Percentiles rank a stretch among this genome's conserved stretches.
phyloP scores from a whole-genome alignment of 805 yeast genomes.

The Cyberlindnera amylophila region DNA sequence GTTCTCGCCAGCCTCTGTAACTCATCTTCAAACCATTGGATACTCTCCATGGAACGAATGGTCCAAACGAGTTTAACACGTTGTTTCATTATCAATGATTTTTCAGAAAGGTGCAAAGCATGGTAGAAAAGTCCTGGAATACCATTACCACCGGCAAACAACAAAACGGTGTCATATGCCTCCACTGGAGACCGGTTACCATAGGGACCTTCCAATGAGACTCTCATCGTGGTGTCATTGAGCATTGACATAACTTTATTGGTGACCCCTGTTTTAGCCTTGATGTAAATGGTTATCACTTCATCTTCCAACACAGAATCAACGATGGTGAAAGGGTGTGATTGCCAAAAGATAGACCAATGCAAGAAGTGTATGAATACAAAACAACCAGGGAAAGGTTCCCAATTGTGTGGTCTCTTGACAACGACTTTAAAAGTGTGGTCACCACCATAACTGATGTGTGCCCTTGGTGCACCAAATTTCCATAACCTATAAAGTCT shows the following conservation, averaged over 20 bases:
- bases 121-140: conserved; percentile 47
- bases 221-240: conserved; percentile 25
- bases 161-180: conserved; percentile 35
- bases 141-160: conserved; percentile 51
- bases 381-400: conserved; percentile 49
- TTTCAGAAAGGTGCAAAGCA: conserved; percentile 28
- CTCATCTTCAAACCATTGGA: conserved; percentile 43
- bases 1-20: conserved; percentile 34
- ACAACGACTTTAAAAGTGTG: conserved; percentile 43
- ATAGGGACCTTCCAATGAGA: conserved; percentile 62
- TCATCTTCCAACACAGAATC: conserved; percentile 36
- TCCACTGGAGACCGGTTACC: conserved; percentile 41
- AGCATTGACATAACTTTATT: conserved; percentile 7
- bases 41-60: conserved; percentile 46
- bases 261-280: conserved; percentile 55
- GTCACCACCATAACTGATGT: conserved; percentile 29
- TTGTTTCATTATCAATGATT: conserved; percentile 24
- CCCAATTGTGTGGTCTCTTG: conserved; percentile 43
- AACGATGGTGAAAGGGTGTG: conserved; percentile 67
- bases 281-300: conserved; percentile 41
- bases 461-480: conserved; percentile 21
- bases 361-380: conserved; percentile 55
- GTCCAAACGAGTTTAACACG: conserved; percentile 57
- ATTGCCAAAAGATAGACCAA: conserved; percentile 55
- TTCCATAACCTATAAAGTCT: conserved; percentile 35